Base-by-base conservation (phyloP, 2,329 filamentous ascomycete genomes). In the Fonsecaea nubica region DNA sequence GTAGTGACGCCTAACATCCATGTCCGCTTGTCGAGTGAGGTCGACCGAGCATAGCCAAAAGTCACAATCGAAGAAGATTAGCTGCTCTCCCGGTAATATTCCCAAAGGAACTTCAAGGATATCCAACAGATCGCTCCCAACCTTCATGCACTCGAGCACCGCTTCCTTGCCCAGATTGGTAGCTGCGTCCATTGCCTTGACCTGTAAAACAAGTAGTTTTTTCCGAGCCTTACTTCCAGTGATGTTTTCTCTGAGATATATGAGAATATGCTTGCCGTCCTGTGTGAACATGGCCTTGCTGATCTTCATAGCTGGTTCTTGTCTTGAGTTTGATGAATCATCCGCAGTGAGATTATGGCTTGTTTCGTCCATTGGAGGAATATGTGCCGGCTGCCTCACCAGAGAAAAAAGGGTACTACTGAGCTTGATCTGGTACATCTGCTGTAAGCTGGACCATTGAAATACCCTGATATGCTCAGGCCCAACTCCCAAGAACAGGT, bases 401-500 rank as follows among this genome's bases (percentile, higher is more conserved):
- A 60, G 18, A 35, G 57, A 36, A 15, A 50, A 57, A 10, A 33
- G 6, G 50, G 42, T 50, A 40, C n/a, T 50, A 38, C 32, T 36
- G 57, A 65, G 5, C 32, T 21, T 58, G 40, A 61, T 50, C 36
- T 61, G 2, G 42, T 35, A 42, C 10, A 59, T 35, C 13, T 58
- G 59, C 42, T 45, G 64, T 21, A 63, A 21, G 18, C 25, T 42
- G 9, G 33, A 55, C 64, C 64, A 66, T 40, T 55, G 58, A 45
- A 33, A 38, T 21, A 63, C 48, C 30, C 53, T 32, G 32, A 65
- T 65, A 40, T 67, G 30, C 18, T 67, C 45, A 38, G 60, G 6
- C 9, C 64, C 64, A 32, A 67, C 38, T 9, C 45, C 64, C 18
- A 67, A 13, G 38, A 67, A 60, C 13, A 63, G 9, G 8, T 67